Conservation (phyloP, 202 grass and related monocot species). For the Carex sylvatica region DNA sequence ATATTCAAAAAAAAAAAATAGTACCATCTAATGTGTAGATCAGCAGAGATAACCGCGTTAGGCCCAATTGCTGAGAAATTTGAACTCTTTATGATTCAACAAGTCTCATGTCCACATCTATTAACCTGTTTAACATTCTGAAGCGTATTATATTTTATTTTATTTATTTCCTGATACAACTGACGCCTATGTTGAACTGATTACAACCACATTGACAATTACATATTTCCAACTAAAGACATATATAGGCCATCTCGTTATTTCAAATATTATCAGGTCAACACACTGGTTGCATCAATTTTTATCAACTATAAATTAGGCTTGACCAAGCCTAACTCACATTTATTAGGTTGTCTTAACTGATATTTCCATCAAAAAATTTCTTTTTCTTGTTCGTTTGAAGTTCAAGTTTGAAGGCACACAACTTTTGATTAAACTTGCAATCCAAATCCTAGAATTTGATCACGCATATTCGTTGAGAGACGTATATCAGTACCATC, state of each 20-base stretch:
- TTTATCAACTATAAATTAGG: too few species aligned
- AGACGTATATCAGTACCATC: too few species aligned
- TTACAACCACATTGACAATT: background rate
- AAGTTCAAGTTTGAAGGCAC: too few species aligned
- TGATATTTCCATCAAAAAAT: too few species aligned
- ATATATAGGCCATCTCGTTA: background rate
- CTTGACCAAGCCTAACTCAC: too few species aligned
- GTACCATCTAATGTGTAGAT: background rate
- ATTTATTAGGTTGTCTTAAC: too few species aligned
- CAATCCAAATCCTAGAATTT: too few species aligned
- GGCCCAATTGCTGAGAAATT: background rate
- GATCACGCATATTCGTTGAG: too few species aligned
- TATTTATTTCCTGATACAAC: background rate
- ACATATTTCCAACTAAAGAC: background rate
- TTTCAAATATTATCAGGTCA: background rate
- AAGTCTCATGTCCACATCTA: background rate
- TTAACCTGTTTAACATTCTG: background rate
- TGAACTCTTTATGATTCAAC: background rate
- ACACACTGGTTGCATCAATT: background rate
- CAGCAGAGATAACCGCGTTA: background rate
- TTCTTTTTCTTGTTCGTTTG: too few species aligned
- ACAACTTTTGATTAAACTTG: too few species aligned
- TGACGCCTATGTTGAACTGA: background rate
- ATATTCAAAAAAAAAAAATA: background rate
- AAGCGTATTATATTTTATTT: background rate